Evolutionary conservation across 331 rosid genomes (phyloP), one percentile per base, ranked within the genome.

Genomic region (Erythrophleum ivorense): DNA sequence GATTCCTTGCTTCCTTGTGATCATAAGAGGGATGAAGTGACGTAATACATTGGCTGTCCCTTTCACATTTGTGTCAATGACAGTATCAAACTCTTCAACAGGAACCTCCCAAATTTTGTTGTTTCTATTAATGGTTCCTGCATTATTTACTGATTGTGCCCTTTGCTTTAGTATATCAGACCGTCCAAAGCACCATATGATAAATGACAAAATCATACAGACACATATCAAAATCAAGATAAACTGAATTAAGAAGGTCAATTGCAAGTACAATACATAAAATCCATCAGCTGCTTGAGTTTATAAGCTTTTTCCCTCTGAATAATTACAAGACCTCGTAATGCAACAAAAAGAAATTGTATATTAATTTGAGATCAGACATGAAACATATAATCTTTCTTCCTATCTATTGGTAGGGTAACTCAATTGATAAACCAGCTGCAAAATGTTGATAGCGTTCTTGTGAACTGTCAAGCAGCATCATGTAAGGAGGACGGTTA

Each of bases 71-170:
- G 97, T 95, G 45, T 91, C 97, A 4, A 92, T 78, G 10, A 95
- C 98, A 16, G 29, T 12, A 50, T 90, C 92, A 64, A 95, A 95
- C 82, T 95, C 97, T 24, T 91, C 92, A 3, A 50, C 86, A 0
- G 93, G 91, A 53, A 95, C 91, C 86, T 95, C 98, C 98, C 98
- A 95, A 36, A 95, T 70, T 85, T 89, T 95, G 85, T 88, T 89
- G 86, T 95, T 95, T 76, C 66, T 80, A 62, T 95, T 95, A 38
- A 95, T 95, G 5, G 93, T 87, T 12, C 98, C 97, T 38, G 98
- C 98, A 54, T 88, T 87, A 71, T 95, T 95, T 19, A 95, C 98
- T 90, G 90, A 71, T 8, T 21, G 64, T 41, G 63, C 69, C 49
- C 48, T 64, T 58, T 57, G 38, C 31, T 63, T 84, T 77, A 81